Base-by-base conservation (phyloP, 768 basidiomycete genomes). In the Xerocomus potaroensis region DNA sequence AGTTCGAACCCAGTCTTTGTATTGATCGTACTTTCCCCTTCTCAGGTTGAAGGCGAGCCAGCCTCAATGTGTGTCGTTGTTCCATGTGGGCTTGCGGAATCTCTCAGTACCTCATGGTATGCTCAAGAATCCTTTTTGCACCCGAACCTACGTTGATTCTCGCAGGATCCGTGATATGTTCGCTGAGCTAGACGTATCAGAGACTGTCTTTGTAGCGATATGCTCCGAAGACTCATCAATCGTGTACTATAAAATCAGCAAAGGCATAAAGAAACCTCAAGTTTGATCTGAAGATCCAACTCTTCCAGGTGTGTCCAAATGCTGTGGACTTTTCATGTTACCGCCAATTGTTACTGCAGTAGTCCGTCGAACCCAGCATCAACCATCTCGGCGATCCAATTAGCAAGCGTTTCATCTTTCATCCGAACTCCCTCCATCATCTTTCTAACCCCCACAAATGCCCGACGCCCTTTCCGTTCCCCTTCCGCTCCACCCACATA, bases 211-310 rank as follows among this genome's bases (percentile, higher is more conserved):
- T 56, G 63, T 91, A 24, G 88, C 83, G 11, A 83, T 90, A 46
- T 81, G 80, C 35, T 77, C 83, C 0, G 80, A 85, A 41, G 88
- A 91, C 56, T 81, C 88, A 10, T 89, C 88, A 8, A 83, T 85
- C 37, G 88, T 91, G 42, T 91, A 91, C 64, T 91, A 91, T 67
- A 87, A 86, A 57, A 72, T 91, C 49, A 84, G 82, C 59, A 73
- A 75, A 41, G 88, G 87, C 45, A 84, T 91, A 26, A 79, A 82
- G 50, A 90, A 90, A 56, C 87, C 85, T 21, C 71, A 76, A 10
- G 67, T 85, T 36, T 86, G 55, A 41, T 18, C 7, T 11, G 35
- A 18, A 15, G 43, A 40, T 39, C 21, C 21, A 33, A 15, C 3
- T 14, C n/a, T 23, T n/a, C n/a, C n/a, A n/a, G n/a, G n/a, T n/a